Evolutionary conservation across 345 rosid species (phyloP), one percentile per base, ranked within the genome.

Genomic region (Aquilaria yunnanensis): DNA sequence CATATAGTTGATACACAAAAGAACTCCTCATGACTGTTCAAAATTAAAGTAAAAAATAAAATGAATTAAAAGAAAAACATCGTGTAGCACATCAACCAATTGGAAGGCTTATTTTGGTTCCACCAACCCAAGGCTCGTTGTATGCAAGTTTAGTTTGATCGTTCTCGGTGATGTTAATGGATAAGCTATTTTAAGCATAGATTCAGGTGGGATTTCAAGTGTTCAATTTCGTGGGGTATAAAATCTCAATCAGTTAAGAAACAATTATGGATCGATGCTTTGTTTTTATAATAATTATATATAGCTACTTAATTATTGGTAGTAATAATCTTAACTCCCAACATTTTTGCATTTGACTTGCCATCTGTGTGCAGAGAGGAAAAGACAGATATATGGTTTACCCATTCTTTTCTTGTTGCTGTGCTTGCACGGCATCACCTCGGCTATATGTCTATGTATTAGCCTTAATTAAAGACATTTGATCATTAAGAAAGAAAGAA

Each of bases 161-260:
- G 2, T 52, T 13, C 3, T 9, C 6, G 37, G 33, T 62, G 77
- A 66, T 61, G 78, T 65, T 49, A 66, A 78, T 61, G 67, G 68
- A 69, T 68, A 47, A 69, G 57, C 57, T 59, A 69, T 65, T 72
- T 54, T 47, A 70, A 66, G 72, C 16, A 62, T 46, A 37, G 43
- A 66, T 73, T 63, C 65, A 66, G 66, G 65, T 69, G 75, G 56
- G 75, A 67, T 65, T 65, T 67, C 71, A 67, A 59, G 73, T 69
- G 72, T 57, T 81, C 59, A 75, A 74, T 81, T 76, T 78, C 83
- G 75, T 74, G 83, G 79, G 78, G 76, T 78, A 70, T 78, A 60
- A 81, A 65, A 70, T 74, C 86, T 67, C 74, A 70, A 81, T 81
- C 86, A 67, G 76, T 72, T 76, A 76, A 74, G 78, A 64, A 75